Evolutionary conservation across 257 asterid genomes (phyloP).

Genomic region (Nicotiana obtusifolia): DNA sequence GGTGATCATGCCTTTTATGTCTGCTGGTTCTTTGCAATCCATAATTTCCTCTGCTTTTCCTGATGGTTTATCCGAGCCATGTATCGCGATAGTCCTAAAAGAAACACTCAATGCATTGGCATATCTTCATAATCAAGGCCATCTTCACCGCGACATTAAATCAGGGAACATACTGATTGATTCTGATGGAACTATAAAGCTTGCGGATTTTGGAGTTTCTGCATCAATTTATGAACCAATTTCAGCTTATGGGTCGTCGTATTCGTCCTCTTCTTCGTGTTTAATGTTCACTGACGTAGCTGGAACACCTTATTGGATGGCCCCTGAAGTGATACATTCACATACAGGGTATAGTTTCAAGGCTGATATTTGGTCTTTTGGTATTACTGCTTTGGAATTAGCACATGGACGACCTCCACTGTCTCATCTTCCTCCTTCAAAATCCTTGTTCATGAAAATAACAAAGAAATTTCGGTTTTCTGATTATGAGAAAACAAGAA

Average conservation of each 20-base stretch:
- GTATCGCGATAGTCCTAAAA: constrained; percentile 56
- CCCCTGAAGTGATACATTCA: constrained; percentile 79
- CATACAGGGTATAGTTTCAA: constrained; percentile 68
- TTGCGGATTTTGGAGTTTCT: constrained; percentile 86
- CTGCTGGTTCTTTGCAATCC: constrained; percentile 73
- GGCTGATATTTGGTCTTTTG: constrained; percentile 95
- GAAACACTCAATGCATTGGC: constrained; percentile 51
- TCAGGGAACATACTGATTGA: constrained; percentile 72
- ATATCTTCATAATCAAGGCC: constrained; percentile 79
- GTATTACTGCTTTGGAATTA: constrained; percentile 74
- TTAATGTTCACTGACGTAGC: constrained; percentile 55
- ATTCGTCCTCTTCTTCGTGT: constrained; percentile 30
- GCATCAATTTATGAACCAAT: constrained; percentile 60
- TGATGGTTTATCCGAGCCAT: constrained; percentile 65
- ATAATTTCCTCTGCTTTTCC: constrained; percentile 59
- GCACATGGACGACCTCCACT: constrained; percentile 92
- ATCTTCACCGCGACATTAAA: constrained; percentile 67
- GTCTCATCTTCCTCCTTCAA: constrained; percentile 71
- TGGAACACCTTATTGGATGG: constrained; percentile 92
- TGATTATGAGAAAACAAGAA: constrained; percentile 52
- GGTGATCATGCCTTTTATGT: constrained; percentile 95
- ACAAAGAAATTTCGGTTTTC: constrained; percentile 66
- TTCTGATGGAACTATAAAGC: constrained; percentile 53
- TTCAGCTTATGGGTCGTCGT: constrained; percentile 14
- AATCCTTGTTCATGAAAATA: constrained; percentile 71